Conservation (phyloP, 106 monocot species). For the Allium sativum region DNA sequence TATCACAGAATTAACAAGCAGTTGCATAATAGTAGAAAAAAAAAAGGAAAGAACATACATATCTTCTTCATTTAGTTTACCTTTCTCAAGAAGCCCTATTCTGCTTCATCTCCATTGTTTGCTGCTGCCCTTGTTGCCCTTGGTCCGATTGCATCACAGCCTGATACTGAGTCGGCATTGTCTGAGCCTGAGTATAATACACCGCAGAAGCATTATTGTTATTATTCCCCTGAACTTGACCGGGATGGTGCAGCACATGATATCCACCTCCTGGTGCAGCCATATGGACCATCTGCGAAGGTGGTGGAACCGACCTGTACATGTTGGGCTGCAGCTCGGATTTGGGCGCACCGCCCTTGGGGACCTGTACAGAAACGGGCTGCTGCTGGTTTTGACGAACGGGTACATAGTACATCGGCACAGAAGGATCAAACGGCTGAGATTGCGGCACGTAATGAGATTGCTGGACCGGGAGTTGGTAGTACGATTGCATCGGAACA, state of each 20-base stretch:
- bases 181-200: conserved; percentile 11
- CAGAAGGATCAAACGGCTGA: conserved; percentile 26
- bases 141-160: background rate
- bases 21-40: too few species aligned
- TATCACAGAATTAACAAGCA: too few species aligned
- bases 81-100: background rate
- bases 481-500: conserved; percentile 41
- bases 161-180: background rate
- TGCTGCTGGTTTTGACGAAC: conserved; percentile 24
- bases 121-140: background rate
- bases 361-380: conserved; percentile 3
- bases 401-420: conserved; percentile 61
- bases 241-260: conserved; percentile 41
- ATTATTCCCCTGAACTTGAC: conserved; percentile 4
- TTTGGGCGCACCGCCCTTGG: conserved; percentile 16
- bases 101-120: background rate
- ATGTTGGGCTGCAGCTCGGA: conserved; percentile 28
- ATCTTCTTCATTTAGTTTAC: too few species aligned
- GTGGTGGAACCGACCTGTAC: conserved; percentile 25
- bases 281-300: background rate
- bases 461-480: conserved; percentile 16
- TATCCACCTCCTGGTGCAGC: conserved; percentile 5
- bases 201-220: background rate
- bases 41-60: too few species aligned
- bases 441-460: conserved; percentile 26